Conservation (phyloP, 2,329 filamentous ascomycete species). For the Thelonectria discophora region DNA sequence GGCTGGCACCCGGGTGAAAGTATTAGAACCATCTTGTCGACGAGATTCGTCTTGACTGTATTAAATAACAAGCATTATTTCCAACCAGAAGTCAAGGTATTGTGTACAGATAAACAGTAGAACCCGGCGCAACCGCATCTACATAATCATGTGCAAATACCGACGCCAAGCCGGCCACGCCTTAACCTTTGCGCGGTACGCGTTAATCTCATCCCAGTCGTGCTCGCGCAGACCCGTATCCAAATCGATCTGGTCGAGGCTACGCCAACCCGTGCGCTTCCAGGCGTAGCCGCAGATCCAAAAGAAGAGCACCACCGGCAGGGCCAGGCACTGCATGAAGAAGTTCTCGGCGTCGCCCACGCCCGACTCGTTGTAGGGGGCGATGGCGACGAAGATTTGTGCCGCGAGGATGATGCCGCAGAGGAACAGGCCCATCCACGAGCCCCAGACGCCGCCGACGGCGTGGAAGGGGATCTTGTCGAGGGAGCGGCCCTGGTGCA, state of each 20-base stretch:
- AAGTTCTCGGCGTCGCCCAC: conserved; percentile 57
- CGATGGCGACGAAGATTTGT: conserved; percentile 60
- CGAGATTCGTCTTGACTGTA: no score
- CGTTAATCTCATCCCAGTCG: conserved; percentile 69
- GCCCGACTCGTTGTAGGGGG: conserved; percentile 45
- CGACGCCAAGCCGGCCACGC: conserved; percentile 59
- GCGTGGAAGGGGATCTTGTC: conserved; percentile 73
- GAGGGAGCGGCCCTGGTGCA: conserved; percentile 62
- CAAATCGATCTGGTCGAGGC: conserved; percentile 69
- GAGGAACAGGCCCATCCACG: conserved; percentile 67
- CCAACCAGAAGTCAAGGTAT: background rate
- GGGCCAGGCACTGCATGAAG: conserved; percentile 63
- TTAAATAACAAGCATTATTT: background rate
- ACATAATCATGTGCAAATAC: conserved; percentile 46
- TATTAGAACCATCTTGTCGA: no score
- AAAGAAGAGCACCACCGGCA: conserved; percentile 63
- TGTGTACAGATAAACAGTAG: no score
- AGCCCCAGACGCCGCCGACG: conserved; percentile 67
- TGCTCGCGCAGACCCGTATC: conserved; percentile 71
- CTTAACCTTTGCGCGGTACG: conserved; percentile 58
- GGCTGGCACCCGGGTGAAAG: no score
- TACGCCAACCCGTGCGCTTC: conserved; percentile 71
- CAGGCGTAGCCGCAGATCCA: conserved; percentile 67
- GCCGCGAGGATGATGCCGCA: conserved; percentile 63
- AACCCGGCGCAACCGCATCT: conserved; percentile 13